phyloP scores from a whole-genome alignment of 106 monocot species.

The Posidonia australis region DNA sequence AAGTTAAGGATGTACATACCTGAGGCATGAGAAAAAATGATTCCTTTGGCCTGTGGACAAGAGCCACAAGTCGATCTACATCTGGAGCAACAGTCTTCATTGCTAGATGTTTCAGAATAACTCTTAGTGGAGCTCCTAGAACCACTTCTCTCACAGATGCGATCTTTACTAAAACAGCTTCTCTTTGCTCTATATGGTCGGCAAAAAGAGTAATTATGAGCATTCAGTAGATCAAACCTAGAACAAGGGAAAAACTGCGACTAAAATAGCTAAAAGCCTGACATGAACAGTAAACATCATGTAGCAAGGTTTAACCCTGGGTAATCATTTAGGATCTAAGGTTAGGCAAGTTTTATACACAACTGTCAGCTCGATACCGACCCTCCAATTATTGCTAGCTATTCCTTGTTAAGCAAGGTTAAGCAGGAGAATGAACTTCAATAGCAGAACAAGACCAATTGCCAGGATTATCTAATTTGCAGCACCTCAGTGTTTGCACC shows the following conservation, averaged over 20 bases:
- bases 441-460: no score
- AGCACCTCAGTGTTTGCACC: no score
- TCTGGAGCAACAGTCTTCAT: conserved; percentile 48
- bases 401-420: background rate
- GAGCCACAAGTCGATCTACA: conserved; percentile 49
- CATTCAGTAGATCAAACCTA: background rate
- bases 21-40: conserved; percentile 87
- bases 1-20: conserved; percentile 24
- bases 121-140: conserved; percentile 81
- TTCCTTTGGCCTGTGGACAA: conserved; percentile 88
- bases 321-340: background rate
- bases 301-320: no score
- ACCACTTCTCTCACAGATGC: conserved; percentile 98
- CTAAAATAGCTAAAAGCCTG: background rate
- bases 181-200: conserved; percentile 48
- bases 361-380: background rate
- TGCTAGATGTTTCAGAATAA: conserved; percentile 68
- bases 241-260: background rate
- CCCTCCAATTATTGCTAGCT: background rate
- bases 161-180: conserved; percentile 65
- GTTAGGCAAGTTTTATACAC: background rate
- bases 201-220: background rate
- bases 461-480: no score
- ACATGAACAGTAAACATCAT: no score
- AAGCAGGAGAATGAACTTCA: no score